Evolutionary conservation across 805 yeast species (phyloP), one percentile per base, ranked within the genome.

Genomic region (Ogataea pilisensis): DNA sequence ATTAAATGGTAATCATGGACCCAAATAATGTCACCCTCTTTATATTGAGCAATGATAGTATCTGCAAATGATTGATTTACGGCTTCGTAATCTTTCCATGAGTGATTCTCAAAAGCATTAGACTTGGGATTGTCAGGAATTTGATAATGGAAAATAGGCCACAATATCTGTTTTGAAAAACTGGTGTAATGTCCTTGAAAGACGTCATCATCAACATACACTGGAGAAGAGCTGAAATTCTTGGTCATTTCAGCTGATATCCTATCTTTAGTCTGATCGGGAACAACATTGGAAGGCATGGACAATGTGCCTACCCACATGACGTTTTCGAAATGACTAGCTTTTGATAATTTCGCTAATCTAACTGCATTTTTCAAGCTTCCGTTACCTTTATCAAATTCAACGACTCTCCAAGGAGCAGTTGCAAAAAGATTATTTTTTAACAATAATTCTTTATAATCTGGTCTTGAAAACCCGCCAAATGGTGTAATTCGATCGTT

Each of bases 121-220:
- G 95, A 82, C 51, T 85, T 86, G 38, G 96, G 95, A 57, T 90
- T 82, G 61, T 93, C 98, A 0, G 98, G 98, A 29, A 91, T 86
- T 61, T 91, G 96, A 59, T 93, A 93, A 52, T 78, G 82, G 48
- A 93, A 73, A 2, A 96, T 87, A 25, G 99, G 99, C 98, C 98
- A 93, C 46, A 93, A 68, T 30, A 93, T 86, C 55, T 90, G 95
- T 63, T 93, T 93, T 62, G 97, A 91, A 61, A 85, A 93, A 38
- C 87, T 85, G 43, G 79, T 80, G 62, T 93, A 93, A 57, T 90
- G 96, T 17, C 97, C 97, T 55, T 84, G 85, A 53, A 88, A 87
- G 1, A 88, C 80, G 24, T 77, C 64, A 61, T 93, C 98, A 49
- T 76, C 77, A 2, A 91, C 80, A 44, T 77, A 78, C 2, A 89